Evolutionary conservation across 805 yeast species (phyloP), one percentile per base, ranked within the genome.

Genomic region (Saturnispora quitensis): DNA sequence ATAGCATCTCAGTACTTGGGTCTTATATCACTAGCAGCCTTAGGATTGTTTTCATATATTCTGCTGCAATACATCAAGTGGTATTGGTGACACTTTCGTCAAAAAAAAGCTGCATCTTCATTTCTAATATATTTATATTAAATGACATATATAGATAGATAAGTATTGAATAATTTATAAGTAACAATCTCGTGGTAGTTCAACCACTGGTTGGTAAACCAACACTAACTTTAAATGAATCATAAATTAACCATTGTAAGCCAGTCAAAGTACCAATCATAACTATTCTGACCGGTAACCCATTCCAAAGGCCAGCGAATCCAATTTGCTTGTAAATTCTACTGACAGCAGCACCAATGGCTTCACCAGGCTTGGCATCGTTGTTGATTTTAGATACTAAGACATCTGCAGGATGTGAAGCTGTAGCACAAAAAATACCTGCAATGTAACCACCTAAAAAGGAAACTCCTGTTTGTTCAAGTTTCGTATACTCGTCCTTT

Each of bases 211-310:
- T 90, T 63, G 98, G 98, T 60, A 91, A 78, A 6, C 99, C 99
- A 53, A 89, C 81, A 60, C 80, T 80, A n/a, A 89, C 95, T 73
- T 91, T 91, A 77, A 91, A 91, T 8, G 96, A 86, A 69, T 93
- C 99, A 73, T 91, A 91, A 56, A 93, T 78, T 65, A 91, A 78
- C 98, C 98, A 91, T 74, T 91, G 99, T 77, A 86, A 80, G 56
- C 97, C 97, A 27, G 98, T 93, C 68, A 91, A 77, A 8, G 98
- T 91, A 74, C 98, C 98, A 68, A 93, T 81, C 99, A 93, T 91
- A 55, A 89, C 78, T 61, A 91, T 90, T 78, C 98, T 86, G 54
- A 89, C 93, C 17, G 89, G 86, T 55, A 91, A 78, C 43, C 99
- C 98, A 65, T 87, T 87, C 98, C 98, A 91, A 53, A 93, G 75